Conservation (phyloP, 441 rosid genomes). For the Euphorbia corollata region DNA sequence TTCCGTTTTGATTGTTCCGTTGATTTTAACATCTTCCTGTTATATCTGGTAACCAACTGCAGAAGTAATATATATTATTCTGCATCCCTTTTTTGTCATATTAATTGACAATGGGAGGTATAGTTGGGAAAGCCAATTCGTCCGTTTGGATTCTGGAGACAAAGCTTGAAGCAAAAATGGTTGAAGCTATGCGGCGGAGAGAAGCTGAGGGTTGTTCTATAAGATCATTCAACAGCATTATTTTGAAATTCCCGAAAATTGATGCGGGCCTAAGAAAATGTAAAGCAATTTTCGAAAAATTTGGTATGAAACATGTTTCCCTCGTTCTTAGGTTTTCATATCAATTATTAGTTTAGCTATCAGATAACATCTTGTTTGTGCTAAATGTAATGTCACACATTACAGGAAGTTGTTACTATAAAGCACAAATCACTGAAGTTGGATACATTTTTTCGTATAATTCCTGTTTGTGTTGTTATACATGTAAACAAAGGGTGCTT, state of each 20-base stretch:
- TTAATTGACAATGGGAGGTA: slow-evolving; percentile 54
- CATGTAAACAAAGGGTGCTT: neutral
- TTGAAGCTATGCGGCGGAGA: slow-evolving; percentile 68
- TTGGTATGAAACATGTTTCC: slow-evolving; percentile 41
- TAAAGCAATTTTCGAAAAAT: slow-evolving; percentile 70
- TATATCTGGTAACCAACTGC: slow-evolving; percentile 10
- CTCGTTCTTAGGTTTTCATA: neutral
- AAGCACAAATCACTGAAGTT: neutral
- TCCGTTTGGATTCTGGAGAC: slow-evolving; percentile 48
- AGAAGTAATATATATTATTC: slow-evolving; percentile 4
- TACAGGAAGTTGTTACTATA: neutral
- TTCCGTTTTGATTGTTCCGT: neutral
- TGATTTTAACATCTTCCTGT: slow-evolving; percentile 6
- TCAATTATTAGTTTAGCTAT: neutral
- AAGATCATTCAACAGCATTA: slow-evolving; percentile 73
- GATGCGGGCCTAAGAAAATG: slow-evolving; percentile 73
- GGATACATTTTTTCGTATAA: neutral
- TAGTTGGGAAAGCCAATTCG: slow-evolving; percentile 36
- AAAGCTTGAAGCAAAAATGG: slow-evolving; percentile 74
- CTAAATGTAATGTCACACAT: neutral
- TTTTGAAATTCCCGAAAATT: slow-evolving; percentile 87
- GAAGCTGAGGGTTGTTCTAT: slow-evolving; percentile 52
- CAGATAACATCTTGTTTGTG: neutral
- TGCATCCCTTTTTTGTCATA: slow-evolving; percentile 3
- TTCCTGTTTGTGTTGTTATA: neutral